Evolutionary conservation across 768 basidiomycete genomes (phyloP).

Genomic region (Pisolithus tinctorius): DNA sequence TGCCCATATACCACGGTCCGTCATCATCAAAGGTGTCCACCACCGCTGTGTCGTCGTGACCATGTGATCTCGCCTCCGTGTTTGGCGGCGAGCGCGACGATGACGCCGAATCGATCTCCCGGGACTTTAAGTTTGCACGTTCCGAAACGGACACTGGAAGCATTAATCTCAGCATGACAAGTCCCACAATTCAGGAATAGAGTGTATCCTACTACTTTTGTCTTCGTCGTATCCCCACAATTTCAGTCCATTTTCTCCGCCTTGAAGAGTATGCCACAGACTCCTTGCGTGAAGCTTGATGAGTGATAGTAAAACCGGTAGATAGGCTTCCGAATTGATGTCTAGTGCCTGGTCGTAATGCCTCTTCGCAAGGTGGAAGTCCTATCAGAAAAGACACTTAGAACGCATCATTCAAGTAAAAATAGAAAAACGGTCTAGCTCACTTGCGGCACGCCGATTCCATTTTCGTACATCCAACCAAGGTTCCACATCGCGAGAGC

Average conservation of each 20-base stretch:
- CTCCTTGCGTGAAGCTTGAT: conserved; percentile 77
- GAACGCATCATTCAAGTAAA: not conserved
- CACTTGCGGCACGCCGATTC: conserved; percentile 84
- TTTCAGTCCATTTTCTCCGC: conserved; percentile 61
- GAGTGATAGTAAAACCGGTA: conserved; percentile 81
- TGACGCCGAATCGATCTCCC: conserved; percentile 20
- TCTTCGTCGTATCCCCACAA: conserved; percentile 60
- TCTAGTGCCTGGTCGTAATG: conserved; percentile 90
- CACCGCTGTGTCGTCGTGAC: conserved; percentile 15
- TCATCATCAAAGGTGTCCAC: conserved; percentile 35
- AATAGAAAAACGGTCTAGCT: conserved; percentile 7
- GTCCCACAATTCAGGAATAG: no score
- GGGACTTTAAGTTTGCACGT: conserved; percentile 9
- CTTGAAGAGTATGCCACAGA: conserved; percentile 74
- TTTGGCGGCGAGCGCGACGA: conserved; percentile 6
- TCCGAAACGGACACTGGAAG: conserved; percentile 19
- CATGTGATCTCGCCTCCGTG: not conserved
- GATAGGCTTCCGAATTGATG: conserved; percentile 81
- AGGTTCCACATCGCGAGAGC: conserved; percentile 98
- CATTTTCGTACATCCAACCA: conserved; percentile 99
- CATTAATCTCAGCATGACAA: conserved; percentile 6
- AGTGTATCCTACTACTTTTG: conserved; percentile 17
- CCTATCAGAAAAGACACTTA: conserved; percentile 35
- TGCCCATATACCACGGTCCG: conserved; percentile 78
- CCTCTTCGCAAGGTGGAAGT: conserved; percentile 94